Base-by-base conservation (phyloP, 176 grass and related monocot genomes). In the Phragmites australis region DNA sequence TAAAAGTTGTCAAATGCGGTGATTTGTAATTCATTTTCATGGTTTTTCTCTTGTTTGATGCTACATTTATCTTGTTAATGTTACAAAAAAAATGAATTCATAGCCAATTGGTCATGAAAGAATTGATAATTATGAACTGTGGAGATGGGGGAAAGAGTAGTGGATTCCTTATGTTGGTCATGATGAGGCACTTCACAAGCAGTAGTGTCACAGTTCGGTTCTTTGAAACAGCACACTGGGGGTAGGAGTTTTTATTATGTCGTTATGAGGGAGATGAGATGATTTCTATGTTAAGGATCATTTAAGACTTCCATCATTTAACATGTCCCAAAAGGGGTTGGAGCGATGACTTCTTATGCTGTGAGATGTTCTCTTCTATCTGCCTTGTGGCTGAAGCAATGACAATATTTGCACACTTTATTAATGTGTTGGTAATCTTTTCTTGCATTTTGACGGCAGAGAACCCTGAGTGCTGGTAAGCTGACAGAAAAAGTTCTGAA, bases 401-500 rank as follows among this genome's bases (percentile, higher is more conserved):
- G 41, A 8, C 58, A 7, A 17, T 29, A 42, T 21, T 43, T 78
- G 25, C 25, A 43, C n/a, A 32, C 6, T 49, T 49, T 78, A 18
- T 1, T 65, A 19, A 65, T 45, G 9, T 29, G 18, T 81, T 66
- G 27, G 1, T 19, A 18, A 9, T 56, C 9, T 78, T n/a, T 56
- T 26, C 17, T 18, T 55, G 2, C 7, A 22, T 73, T 68, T 81
- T 51, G 27, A 85, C 81, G 16, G 46, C 86, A 99, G 92, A 95
- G 81, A 87, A 95, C 92, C 3, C 57, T 99, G 40, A 85, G 74
- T 61, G 92, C 96, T 44, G 96, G 96, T 79, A 99, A 99, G 76
- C 82, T 95, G 53, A 95, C 90, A 29, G 92, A 93, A 72, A 99
- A 70, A 76, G 88, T 99, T 16, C 85, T 99, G 43, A 93, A 95